Evolutionary conservation across 805 yeast genomes (phyloP).

Genomic region (Torulaspora delbrueckii): DNA sequence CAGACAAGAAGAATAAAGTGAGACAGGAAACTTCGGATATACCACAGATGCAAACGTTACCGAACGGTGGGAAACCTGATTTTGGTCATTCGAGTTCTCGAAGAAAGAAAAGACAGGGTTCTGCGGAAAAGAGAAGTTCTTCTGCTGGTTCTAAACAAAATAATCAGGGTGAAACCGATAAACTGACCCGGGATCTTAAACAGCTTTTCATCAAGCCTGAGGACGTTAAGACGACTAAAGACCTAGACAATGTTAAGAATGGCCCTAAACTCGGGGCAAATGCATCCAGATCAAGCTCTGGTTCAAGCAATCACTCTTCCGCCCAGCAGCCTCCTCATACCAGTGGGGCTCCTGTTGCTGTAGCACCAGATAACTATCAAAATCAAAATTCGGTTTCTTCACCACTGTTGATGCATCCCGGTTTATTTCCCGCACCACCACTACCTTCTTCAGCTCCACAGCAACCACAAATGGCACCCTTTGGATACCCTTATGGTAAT

Average conservation of each 20-base stretch:
- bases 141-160: not conserved
- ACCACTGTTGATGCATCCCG: slow-evolving; percentile 11
- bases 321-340: not conserved
- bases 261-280: not conserved
- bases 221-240: slow-evolving; percentile 1
- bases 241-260: slow-evolving; percentile 1
- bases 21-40: slow-evolving; percentile 14
- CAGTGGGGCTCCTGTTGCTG: not conserved
- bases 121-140: slow-evolving; percentile 4
- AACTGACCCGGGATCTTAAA: slow-evolving; percentile 15
- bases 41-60: slow-evolving; percentile 30
- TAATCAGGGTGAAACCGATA: slow-evolving; percentile 8
- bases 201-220: slow-evolving; percentile 11
- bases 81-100: slow-evolving; percentile 26
- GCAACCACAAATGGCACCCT: slow-evolving; percentile 2
- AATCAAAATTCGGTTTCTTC: slow-evolving; percentile 3
- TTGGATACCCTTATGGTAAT: slow-evolving; percentile 14
- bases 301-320: not conserved
- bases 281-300: slow-evolving; percentile 1
- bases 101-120: slow-evolving; percentile 5
- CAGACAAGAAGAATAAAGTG: slow-evolving; percentile 12
- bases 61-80: slow-evolving; percentile 34
- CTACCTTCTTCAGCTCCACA: slow-evolving; percentile 7
- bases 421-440: slow-evolving; percentile 5
- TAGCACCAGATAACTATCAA: not conserved